Percentiles rank a stretch among this genome's conserved stretches.
Conservation (phyloP, 2,329 filamentous ascomycete species). For the Metarhizium brunneum region DNA sequence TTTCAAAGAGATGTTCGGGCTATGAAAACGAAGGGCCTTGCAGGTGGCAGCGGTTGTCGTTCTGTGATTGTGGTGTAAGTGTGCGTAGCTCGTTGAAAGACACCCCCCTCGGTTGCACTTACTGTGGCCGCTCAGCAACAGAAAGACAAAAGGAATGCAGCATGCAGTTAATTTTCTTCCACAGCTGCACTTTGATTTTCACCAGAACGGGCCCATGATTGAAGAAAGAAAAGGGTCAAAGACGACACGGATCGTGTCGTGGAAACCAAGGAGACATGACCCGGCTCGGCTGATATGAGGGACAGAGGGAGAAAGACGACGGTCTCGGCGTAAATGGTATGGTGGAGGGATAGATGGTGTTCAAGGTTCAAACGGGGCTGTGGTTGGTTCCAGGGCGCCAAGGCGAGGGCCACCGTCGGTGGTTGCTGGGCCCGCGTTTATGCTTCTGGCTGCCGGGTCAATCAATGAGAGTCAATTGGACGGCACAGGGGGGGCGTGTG, state of each 20-base stretch:
- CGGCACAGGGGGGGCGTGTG: constrained; percentile 4
- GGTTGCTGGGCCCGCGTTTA: constrained; percentile 9
- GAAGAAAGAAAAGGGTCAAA: constrained; percentile 9
- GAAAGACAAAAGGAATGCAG: constrained; percentile 1
- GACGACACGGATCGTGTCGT: constrained; percentile 7
- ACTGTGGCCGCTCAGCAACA: background rate
- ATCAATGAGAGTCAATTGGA: constrained; percentile 6
- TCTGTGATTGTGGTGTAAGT: background rate
- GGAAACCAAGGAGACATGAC: constrained; percentile 6
- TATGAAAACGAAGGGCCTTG: background rate
- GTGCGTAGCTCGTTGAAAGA: constrained; percentile 4
- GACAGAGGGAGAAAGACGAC: constrained; percentile 11
- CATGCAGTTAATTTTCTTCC: background rate
- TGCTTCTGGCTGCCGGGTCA: constrained; percentile 6
- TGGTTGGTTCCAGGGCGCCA: constrained; percentile 12
- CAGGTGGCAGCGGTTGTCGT: background rate
- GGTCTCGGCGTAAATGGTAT: constrained; percentile 12
- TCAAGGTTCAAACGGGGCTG: constrained; percentile 12
- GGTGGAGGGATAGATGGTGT: constrained; percentile 12
- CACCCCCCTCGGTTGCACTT: constrained; percentile 4
- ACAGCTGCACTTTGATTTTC: constrained; percentile 4
- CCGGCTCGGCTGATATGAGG: constrained; percentile 12
- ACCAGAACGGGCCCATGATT: constrained; percentile 15
- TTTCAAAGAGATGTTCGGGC: background rate
- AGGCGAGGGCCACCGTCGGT: constrained; percentile 9